These are phyloP conservation scores for Trichophyton mentagrophytes DNA, from an alignment of 2,329 filamentous ascomycete species.

Conservation along the genomic window DNA sequence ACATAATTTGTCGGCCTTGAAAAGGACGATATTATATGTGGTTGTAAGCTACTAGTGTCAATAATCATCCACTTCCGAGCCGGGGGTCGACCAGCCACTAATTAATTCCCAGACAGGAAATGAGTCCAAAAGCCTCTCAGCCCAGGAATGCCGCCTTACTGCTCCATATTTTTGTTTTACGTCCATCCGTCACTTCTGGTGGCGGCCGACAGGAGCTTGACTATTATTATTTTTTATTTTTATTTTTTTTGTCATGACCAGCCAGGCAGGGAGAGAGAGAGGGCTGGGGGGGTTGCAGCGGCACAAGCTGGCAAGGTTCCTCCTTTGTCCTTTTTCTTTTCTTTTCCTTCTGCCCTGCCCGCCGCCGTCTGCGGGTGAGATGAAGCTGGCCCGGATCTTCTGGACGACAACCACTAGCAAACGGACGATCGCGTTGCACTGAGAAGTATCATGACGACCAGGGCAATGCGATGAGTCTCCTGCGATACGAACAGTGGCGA, in stretches of 20 bases:
- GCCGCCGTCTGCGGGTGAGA: not conserved
- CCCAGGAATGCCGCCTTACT: not conserved
- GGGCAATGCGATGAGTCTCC: constrained; percentile 3
- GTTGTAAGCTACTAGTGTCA: not conserved
- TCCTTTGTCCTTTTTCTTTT: not conserved
- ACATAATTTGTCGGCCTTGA: not conserved
- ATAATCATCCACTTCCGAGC: not conserved
- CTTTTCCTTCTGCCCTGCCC: constrained; percentile 1
- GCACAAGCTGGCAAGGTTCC: not conserved
- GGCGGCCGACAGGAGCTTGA: not conserved
- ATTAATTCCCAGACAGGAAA: constrained; percentile 8
- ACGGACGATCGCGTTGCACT: not conserved
- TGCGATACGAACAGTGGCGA: not conserved
- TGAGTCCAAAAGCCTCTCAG: constrained; percentile 4
- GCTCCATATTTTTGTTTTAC: not conserved
- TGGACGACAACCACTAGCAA: not conserved
- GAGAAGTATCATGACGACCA: not conserved
- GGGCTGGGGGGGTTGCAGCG: not conserved
- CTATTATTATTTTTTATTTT: not conserved
- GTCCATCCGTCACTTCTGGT: not conserved
- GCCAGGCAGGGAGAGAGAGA: not conserved
- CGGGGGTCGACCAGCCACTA: constrained; percentile 1
- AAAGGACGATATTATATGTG: not conserved
- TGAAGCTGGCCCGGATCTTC: not conserved
- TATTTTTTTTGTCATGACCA: not conserved